phyloP scores from a whole-genome alignment of 805 yeast species.

The Spathaspora sp. region DNA sequence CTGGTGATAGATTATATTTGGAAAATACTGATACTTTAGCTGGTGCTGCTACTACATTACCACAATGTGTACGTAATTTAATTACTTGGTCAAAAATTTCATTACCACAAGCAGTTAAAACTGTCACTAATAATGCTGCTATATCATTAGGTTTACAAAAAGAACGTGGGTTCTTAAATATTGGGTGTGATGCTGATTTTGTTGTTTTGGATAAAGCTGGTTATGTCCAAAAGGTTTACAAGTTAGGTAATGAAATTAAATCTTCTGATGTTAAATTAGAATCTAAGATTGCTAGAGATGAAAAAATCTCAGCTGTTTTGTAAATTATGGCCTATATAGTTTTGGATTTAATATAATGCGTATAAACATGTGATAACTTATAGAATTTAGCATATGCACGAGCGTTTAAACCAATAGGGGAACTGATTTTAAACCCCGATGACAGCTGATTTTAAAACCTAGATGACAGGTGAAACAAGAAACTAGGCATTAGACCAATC shows the following conservation, averaged over 20 bases:
- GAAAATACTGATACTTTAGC: slow-evolving; percentile 58
- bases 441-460: too few species aligned
- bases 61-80: slow-evolving; percentile 48
- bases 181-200: slow-evolving; percentile 57
- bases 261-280: slow-evolving; percentile 6
- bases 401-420: too few species aligned
- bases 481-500: too few species aligned
- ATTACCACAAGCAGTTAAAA: slow-evolving; percentile 50
- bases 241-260: slow-evolving; percentile 39
- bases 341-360: not conserved
- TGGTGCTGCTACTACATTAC: slow-evolving; percentile 56
- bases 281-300: slow-evolving; percentile 1
- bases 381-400: too few species aligned
- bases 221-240: slow-evolving; percentile 45
- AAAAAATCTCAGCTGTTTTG: slow-evolving; percentile 9
- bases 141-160: slow-evolving; percentile 39
- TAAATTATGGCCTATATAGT: slow-evolving; percentile 1
- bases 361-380: not conserved
- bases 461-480: too few species aligned
- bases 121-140: slow-evolving; percentile 55
- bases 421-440: too few species aligned
- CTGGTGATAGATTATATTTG: slow-evolving; percentile 43
- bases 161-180: slow-evolving; percentile 47
- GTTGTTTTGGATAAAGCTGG: slow-evolving; percentile 44
- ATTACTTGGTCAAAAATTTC: slow-evolving; percentile 46